These are phyloP conservation scores for Ogataea methylovora DNA, from an alignment of 805 yeast genomes.

Conservation along the genomic window DNA sequence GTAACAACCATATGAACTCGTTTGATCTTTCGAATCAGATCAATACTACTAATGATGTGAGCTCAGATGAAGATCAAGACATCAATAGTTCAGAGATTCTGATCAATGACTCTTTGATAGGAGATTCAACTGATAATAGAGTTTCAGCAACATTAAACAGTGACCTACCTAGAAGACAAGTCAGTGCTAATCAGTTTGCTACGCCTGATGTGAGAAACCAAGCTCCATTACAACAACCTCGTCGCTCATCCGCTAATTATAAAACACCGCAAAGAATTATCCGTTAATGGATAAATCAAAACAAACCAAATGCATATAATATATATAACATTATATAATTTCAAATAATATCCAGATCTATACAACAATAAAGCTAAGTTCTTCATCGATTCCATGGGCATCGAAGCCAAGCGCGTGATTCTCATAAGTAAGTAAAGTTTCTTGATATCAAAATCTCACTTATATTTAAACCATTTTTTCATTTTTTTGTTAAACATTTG, in stretches of 20 bases:
- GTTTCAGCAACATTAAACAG: background rate
- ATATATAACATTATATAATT: no score
- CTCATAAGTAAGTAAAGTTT: no score
- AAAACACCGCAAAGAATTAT: background rate
- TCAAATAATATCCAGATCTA: no score
- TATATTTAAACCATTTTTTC: no score
- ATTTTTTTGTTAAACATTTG: no score
- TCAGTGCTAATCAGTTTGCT: slow-evolving; percentile 1
- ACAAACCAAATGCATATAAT: no score
- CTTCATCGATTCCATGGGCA: no score
- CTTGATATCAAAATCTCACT: no score
- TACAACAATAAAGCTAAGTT: no score
- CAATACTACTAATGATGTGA: slow-evolving; percentile 2
- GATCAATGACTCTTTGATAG: background rate
- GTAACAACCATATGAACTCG: background rate
- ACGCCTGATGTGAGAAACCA: background rate
- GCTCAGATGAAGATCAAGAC: slow-evolving; percentile 3
- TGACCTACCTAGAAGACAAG: background rate
- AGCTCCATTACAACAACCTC: background rate
- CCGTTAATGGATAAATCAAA: no score
- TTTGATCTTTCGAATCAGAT: slow-evolving; percentile 7
- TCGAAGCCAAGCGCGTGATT: no score
- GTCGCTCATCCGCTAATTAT: slow-evolving; percentile 1
- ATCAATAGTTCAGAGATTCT: background rate
- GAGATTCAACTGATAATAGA: no score